Evolutionary conservation across 2,329 filamentous ascomycete genomes (phyloP), one percentile per base, ranked within the genome.

Genomic region (Hypoxylon sp.): DNA sequence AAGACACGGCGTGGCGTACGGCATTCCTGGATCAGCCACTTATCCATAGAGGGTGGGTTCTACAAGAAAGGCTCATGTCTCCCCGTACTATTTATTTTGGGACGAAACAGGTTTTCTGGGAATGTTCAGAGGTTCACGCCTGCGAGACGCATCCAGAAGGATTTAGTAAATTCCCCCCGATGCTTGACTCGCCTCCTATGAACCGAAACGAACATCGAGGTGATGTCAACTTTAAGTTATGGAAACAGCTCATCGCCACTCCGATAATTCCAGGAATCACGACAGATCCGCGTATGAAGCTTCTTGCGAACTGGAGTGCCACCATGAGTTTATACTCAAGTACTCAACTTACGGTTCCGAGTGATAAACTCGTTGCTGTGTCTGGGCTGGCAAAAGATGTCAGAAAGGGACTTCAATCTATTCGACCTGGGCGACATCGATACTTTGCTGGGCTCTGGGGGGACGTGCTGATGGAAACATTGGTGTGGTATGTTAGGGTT

Each of bases 61-160:
- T 62, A 19, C 52, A 66, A 19, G 63, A 66, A 46, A 57, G 57
- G 7, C 37, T 66, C 10, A 66, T 66, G 57, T 58, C 56, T n/a
- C 50, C 56, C 17, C 62, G 62, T n/a, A 65, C 57, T 13, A 56
- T 66, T 24, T 15, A 66, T 10, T 66, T 62, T 10, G 63, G 63
- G 21, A 61, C 21, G 2, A 62, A 44, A 31, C 63, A 66, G 29
- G 63, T 66, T 1, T 66, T 52, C 48, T 66, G 63, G 63, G 63
- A 66, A 32, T 66, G 63, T 31, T 19, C 44, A 13, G 57, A 62
- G n/a, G 8, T 21, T 13, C 52, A 66, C 15, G 63, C 63, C 7
- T 66, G 63, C 21, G 63, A 66, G 24, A 66, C 63, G 3, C 58
- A 62, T 24, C 59, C 59, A 1, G 11, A 17, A 24, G 59, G 59